Base-by-base conservation (phyloP, 805 yeast genomes). In the Wickerhamomyces bisporus region DNA sequence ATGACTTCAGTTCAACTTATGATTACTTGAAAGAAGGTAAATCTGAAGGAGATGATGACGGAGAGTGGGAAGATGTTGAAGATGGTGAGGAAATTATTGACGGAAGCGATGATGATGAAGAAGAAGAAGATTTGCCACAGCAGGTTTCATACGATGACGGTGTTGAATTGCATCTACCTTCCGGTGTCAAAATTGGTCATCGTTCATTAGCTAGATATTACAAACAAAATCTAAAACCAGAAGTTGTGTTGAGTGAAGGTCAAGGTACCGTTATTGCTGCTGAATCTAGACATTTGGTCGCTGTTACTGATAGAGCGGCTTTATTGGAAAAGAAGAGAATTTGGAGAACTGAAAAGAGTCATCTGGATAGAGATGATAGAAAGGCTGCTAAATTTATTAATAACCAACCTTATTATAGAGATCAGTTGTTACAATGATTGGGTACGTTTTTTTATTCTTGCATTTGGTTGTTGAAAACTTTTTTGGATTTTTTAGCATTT, bases 391-490 rank as follows among this genome's bases (percentile, higher is more conserved):
- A 86, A 61, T 79, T 77, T 58, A 71, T 86, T 63, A 91, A 91
- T 62, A 73, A 81, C 71, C 97, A 93, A 73, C 82, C 86, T 34
- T 88, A 91, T 55, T 87, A 71, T 72, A 76, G 95, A 57, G 96
- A 87, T 58, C 85, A 79, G 60, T 61, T 87, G 45, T 66, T 87
- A 45, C 75, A 70, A 53, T 68, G 42, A 48, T 35, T n/a, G n/a
- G n/a, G n/a, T n/a, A n/a, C n/a, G n/a, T n/a, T n/a, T n/a, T n/a
- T n/a, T n/a, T n/a, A n/a, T n/a, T n/a, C n/a, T n/a, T n/a, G n/a
- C n/a, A n/a, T n/a, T n/a, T n/a, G n/a, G n/a, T n/a, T 21, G 24
- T 7, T 21, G 24, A 21, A 7, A 7, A 7, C 24, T 21, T 10
- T 21, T 35, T 24, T 10, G 31, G 11, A 7, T 17, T 7, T 4